Conservation (phyloP, 1,284 basidiomycete species). For the Phellopilus nigrolimitatus region DNA sequence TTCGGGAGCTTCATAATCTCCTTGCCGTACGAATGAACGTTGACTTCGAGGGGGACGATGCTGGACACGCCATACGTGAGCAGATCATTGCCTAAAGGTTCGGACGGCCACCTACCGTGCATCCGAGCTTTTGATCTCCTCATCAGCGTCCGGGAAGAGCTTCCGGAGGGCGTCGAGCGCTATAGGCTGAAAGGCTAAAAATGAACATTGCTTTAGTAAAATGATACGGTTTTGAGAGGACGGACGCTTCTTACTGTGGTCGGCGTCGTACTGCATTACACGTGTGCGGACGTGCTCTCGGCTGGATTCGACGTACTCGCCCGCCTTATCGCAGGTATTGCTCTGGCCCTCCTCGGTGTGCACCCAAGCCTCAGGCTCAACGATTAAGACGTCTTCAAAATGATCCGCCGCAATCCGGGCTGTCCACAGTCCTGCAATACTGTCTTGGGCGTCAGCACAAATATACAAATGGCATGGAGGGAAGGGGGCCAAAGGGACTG, state of each 20-base stretch:
- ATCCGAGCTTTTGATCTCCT: conserved; percentile 21
- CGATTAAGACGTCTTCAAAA: conserved; percentile 32
- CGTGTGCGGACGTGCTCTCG: conserved; percentile 24
- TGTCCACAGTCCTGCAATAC: conserved; percentile 28
- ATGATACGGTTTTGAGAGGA: background rate
- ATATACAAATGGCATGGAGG: background rate
- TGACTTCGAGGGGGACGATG: conserved; percentile 3
- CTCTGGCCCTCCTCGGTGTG: conserved; percentile 12
- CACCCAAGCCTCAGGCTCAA: conserved; percentile 32
- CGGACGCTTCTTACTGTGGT: conserved; percentile 24
- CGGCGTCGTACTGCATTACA: conserved; percentile 28
- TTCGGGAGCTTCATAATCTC: conserved; percentile 7
- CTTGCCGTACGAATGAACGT: background rate
- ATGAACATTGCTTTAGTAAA: background rate
- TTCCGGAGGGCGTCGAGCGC: conserved; percentile 22
- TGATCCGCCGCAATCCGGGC: conserved; percentile 30
- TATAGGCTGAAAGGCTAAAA: conserved; percentile 21
- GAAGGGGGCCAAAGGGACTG: background rate
- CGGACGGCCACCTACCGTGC: conserved; percentile 15
- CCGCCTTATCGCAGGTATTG: conserved; percentile 11
- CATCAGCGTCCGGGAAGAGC: conserved; percentile 27
- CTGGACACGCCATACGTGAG: background rate
- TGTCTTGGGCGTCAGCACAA: conserved; percentile 17
- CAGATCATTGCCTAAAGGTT: background rate
- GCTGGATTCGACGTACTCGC: conserved; percentile 11